Percentiles rank a stretch among this genome's conserved stretches.
These are phyloP conservation scores for Colletotrichum endophyticum DNA, from an alignment of 2,329 filamentous ascomycete genomes.

Conservation along the genomic window DNA sequence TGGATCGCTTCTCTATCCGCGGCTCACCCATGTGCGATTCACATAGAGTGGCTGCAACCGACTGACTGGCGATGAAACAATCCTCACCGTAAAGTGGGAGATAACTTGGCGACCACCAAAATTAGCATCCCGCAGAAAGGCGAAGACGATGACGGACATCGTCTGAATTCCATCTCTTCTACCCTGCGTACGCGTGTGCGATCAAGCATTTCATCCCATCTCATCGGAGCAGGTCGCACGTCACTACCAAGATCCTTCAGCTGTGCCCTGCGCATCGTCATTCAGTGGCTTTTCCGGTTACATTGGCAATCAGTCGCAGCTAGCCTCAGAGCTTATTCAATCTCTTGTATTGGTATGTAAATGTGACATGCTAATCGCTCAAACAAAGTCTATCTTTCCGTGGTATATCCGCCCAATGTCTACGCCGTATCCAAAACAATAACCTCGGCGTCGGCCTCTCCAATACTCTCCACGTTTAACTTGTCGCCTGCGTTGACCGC, in stretches of 20 bases:
- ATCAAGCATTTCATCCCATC: not conserved
- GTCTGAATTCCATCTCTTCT: not conserved
- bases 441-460: constrained; percentile 73
- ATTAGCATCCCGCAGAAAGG: not conserved
- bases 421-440: constrained; percentile 69
- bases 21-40: not conserved
- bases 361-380: not conserved
- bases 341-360: not conserved
- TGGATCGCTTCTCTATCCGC: not conserved
- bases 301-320: not conserved
- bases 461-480: constrained; percentile 69
- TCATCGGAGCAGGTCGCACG: not conserved
- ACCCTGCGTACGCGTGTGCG: not conserved
- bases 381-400: not conserved
- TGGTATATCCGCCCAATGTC: constrained; percentile 2
- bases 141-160: not conserved
- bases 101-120: not conserved
- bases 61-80: not conserved
- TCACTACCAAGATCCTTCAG: not conserved
- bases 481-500: constrained; percentile 68
- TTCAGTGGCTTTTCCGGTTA: not conserved
- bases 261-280: not conserved
- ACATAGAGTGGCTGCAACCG: not conserved
- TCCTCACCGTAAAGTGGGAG: not conserved
- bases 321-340: not conserved